Evolutionary conservation across 441 rosid genomes (phyloP), one percentile per base, ranked within the genome.

Genomic region (Erodium trifolium): DNA sequence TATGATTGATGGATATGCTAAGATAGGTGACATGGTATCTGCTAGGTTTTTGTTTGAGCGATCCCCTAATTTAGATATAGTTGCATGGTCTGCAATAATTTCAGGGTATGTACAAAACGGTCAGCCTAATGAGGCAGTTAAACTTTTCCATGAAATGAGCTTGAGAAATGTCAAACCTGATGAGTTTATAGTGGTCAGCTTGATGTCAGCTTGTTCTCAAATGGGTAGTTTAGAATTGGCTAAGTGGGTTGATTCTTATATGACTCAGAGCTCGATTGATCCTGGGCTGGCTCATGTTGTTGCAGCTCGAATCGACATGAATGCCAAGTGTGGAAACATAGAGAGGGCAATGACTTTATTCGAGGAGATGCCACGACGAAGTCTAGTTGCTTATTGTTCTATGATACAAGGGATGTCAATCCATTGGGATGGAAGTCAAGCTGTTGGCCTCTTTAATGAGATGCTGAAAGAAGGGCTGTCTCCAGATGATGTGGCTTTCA

Each of bases 161-260:
- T 77, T 63, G 3, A 72, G 51, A 70, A 70, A 80, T 66, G 77
- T 90, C n/a, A 78, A 78, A 67, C 93, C 91, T 0, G 96, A 92
- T 68, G 84, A 86, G 69, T 90, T 80, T 78, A 72, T 80, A 37
- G 69, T 88, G 78, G 89, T 82, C 23, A 81, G 90, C 70, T 81
- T 90, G 80, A 90, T 88, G 89, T 85, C 93, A 0, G 95, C 96
- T 17, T 90, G 96, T 79, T 78, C 98, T 57, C 91, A 90, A 74
- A 59, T 80, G 76, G 86, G 92, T 70, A 77, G 74, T 70, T 75
- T 77, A 72, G 82, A 90, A 47, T 73, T 90, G 68, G 88, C 96
- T 51, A 81, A 77, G 76, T 71, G 83, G 79, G 78, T 87, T 53
- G 87, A 92, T 80, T 67, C 75, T 63, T 87, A 77, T 76, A 70